Evolutionary conservation across 2,329 filamentous ascomycete species (phyloP).

Genomic region (Epichloe glyceriae): DNA sequence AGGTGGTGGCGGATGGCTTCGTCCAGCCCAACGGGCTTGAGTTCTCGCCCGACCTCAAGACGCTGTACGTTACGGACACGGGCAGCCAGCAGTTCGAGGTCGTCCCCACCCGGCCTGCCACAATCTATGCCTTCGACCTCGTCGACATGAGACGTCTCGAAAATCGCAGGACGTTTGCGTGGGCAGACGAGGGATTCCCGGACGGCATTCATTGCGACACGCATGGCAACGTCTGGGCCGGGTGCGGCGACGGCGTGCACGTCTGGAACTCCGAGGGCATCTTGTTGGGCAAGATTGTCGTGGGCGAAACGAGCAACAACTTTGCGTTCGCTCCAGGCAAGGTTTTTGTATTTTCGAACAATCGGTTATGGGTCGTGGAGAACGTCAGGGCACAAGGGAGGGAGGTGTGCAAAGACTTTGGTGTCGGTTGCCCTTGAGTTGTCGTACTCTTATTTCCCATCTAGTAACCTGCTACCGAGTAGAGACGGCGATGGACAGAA

Average conservation of each 20-base stretch:
- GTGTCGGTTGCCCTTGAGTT: conserved; percentile 1
- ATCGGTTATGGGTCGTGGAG: conserved; percentile 9
- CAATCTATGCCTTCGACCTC: conserved; percentile 7
- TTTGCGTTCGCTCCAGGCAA: conserved; percentile 10
- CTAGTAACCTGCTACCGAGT: too few species aligned
- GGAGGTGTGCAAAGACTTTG: conserved; percentile 13
- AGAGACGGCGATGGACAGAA: too few species aligned
- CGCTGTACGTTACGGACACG: conserved; percentile 44
- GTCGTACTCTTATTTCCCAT: neutral
- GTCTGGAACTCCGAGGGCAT: conserved; percentile 33
- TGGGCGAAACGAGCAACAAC: conserved; percentile 9
- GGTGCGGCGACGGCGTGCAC: conserved; percentile 35
- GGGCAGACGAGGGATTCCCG: conserved; percentile 37
- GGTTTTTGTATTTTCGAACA: conserved; percentile 10
- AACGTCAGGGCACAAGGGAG: conserved; percentile 10
- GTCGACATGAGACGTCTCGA: conserved; percentile 5
- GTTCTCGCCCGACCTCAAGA: conserved; percentile 39
- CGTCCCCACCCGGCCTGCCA: neutral
- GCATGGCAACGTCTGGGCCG: conserved; percentile 41
- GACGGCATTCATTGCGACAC: conserved; percentile 48
- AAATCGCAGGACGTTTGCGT: conserved; percentile 43
- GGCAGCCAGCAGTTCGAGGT: conserved; percentile 21
- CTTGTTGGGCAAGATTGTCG: conserved; percentile 41
- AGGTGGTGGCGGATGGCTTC: conserved; percentile 45
- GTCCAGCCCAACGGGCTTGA: conserved; percentile 41